Evolutionary conservation across 441 rosid genomes (phyloP).

Genomic region (Isatis lusitanica): DNA sequence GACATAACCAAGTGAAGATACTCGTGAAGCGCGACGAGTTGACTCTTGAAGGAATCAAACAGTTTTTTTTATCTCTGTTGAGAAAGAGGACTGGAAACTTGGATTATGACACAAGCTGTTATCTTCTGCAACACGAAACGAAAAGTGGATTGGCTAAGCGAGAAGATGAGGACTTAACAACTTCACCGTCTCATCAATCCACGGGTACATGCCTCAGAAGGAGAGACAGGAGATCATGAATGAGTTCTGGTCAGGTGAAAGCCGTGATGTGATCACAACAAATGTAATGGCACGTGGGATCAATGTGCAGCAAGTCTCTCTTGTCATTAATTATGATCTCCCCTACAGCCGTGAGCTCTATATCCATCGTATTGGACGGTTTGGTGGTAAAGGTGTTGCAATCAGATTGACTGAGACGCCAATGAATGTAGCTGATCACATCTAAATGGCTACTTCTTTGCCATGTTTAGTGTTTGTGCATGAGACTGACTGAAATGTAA

Average conservation of each 20-base stretch:
- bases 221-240: conserved; percentile 88
- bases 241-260: conserved; percentile 72
- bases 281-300: conserved; percentile 99
- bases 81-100: too few relatives aligned
- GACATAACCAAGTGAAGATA: too few relatives aligned
- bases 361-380: conserved; percentile 90
- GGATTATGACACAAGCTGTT: too few relatives aligned
- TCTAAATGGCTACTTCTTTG: conserved; percentile 43
- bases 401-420: conserved; percentile 98
- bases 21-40: too few relatives aligned
- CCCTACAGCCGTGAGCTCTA: conserved; percentile 93
- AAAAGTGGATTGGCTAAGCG: too few relatives aligned
- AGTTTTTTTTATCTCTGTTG: too few relatives aligned
- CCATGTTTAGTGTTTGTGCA: conserved; percentile 44
- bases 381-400: conserved; percentile 98
- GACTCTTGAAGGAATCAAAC: too few relatives aligned
- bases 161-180: too few relatives aligned
- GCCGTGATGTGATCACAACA: conserved; percentile 89
- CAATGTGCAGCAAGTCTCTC: conserved; percentile 93
- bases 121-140: too few relatives aligned
- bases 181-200: conserved; percentile 93
- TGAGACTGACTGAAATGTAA: neutral
- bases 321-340: conserved; percentile 91
- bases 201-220: conserved; percentile 96
- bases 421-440: conserved; percentile 89